Percentiles rank a stretch among this genome's conserved stretches.
Evolutionary conservation across 169 alveolate genomes (phyloP).

Genomic region (Plasmodium relictum): DNA sequence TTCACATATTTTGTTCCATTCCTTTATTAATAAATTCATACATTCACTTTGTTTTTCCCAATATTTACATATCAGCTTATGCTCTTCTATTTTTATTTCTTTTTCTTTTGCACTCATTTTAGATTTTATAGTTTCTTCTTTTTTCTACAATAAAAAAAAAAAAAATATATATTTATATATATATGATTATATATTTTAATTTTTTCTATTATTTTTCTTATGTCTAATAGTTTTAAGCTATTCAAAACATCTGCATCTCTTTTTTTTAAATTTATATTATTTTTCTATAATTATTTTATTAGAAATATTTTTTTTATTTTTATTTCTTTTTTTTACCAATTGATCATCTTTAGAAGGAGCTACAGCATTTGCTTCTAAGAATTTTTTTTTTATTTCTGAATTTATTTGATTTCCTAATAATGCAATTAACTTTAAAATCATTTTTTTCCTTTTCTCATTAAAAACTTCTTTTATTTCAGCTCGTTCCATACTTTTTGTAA

Average conservation of each 20-base stretch:
- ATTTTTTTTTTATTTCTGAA: constrained; percentile 39
- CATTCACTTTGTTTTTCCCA: constrained; percentile 77
- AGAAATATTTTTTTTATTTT: not conserved
- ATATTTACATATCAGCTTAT: constrained; percentile 53
- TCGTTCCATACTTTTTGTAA: constrained; percentile 54
- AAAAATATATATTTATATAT: not conserved
- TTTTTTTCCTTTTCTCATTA: constrained; percentile 64
- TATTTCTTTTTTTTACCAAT: constrained; percentile 16
- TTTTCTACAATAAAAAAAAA: constrained; percentile 11
- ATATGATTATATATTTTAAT: not conserved
- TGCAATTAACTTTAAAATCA: constrained; percentile 63
- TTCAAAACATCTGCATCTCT: not conserved
- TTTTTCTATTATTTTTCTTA: not conserved
- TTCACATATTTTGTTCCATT: constrained; percentile 73
- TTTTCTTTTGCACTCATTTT: constrained; percentile 65
- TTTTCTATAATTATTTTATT: not conserved
- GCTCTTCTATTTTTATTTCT: constrained; percentile 75
- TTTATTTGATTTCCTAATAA: constrained; percentile 63
- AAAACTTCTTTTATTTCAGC: constrained; percentile 74
- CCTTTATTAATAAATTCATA: constrained; percentile 70
- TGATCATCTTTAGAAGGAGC: constrained; percentile 21
- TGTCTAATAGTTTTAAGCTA: not conserved
- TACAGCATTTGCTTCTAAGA: constrained; percentile 23
- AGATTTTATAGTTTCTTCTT: constrained; percentile 37
- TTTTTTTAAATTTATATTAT: not conserved